These are phyloP conservation scores for Colletotrichum viniferum DNA, from an alignment of 2,329 filamentous ascomycete genomes.

Conservation along the genomic window DNA sequence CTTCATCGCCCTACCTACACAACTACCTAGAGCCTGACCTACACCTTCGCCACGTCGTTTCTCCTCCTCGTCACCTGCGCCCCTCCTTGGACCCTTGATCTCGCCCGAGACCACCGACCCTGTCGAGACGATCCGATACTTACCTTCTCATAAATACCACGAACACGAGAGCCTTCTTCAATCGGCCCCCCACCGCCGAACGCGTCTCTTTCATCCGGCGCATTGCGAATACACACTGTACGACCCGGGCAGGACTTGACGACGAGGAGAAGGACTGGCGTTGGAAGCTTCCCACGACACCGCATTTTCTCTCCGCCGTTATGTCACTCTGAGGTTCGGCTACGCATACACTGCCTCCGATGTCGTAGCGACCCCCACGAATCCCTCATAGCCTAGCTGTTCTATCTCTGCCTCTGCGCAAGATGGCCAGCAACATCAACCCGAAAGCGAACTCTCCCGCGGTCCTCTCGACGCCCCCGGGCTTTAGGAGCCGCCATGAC, in stretches of 20 bases:
- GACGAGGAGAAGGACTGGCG: not conserved
- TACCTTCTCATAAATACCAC: not conserved
- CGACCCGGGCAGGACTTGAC: not conserved
- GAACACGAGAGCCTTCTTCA: not conserved
- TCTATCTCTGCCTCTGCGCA: not conserved
- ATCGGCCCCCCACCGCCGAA: not conserved
- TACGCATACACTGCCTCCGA: not conserved
- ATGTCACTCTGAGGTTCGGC: slow-evolving; percentile 8
- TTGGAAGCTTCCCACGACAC: not conserved
- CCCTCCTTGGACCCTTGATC: not conserved
- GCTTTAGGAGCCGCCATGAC: slow-evolving; percentile 39
- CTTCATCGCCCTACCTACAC: not conserved
- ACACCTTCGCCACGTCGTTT: slow-evolving; percentile 11
- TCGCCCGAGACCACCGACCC: not conserved
- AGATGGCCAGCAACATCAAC: slow-evolving; percentile 34
- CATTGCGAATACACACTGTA: not conserved
- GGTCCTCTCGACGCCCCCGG: slow-evolving; percentile 33
- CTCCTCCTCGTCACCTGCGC: not conserved
- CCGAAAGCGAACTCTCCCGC: slow-evolving; percentile 34
- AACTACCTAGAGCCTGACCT: not conserved
- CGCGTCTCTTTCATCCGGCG: not conserved
- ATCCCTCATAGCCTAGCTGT: not conserved
- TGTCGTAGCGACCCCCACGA: not conserved
- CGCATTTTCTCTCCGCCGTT: not conserved
- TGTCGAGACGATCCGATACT: not conserved